Base-by-base conservation (phyloP, 2,329 filamentous ascomycete species). In the Colletotrichum sp. region DNA sequence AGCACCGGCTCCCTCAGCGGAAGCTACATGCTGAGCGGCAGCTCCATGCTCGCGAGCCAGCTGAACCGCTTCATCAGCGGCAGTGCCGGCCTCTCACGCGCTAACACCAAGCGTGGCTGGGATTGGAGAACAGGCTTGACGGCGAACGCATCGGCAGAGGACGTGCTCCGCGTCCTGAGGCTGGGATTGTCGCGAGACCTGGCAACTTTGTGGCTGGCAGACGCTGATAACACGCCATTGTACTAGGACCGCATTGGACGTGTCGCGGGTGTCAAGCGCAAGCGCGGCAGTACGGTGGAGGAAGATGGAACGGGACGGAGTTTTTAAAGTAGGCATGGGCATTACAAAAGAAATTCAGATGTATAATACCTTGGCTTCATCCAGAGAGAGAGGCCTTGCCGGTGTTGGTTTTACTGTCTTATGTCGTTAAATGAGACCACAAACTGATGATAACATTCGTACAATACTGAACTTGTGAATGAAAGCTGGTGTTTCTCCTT, bases 111-210 rank as follows among this genome's bases (percentile, higher is more conserved):
- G 78, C 87, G 94, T 69, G 92, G 92, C 15, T 96, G 94, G 94
- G 93, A 96, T 83, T 96, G 94, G 95, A 88, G 95, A 79, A 87
- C 86, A 83, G 94, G 94, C 93, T 87, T 97, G 94, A 93, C 87
- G 91, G 81, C 90, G 34, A 88, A 87, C 13, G 91, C 90, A 21
- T 92, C 86, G 77, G 94, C 92, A 0, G 88, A 89, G 64, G 94
- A 96, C 77, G 88, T 98, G n/a, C 85, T 98, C 75, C 89, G 89
- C 78, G 90, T 93, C 78, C 82, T 98, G 83, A 90, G 96, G 78
- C 83, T 95, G 67, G 94, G 93, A 4, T 83, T 98, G 80, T 94
- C 95, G 16, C 91, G 90, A 82, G 95, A 97, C 78, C 85, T 97
- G 81, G 93, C 91, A 16, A 90, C 88, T 80, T 87, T 93, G 69